Evolutionary conservation across 345 rosid species (phyloP).

Genomic region (Laguncularia racemosa): DNA sequence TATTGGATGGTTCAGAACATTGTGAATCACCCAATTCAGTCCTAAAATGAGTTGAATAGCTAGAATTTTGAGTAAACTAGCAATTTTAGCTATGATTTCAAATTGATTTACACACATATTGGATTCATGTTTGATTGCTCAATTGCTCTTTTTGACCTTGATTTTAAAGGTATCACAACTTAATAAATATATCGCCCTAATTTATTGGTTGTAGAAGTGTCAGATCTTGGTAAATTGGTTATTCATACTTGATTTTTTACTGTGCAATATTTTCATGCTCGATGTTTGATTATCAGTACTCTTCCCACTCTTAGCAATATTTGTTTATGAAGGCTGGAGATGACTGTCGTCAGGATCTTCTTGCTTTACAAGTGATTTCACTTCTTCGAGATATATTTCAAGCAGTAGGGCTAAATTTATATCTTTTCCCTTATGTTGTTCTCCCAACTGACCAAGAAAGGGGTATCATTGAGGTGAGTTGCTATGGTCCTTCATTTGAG

Average conservation of each 20-base stretch:
- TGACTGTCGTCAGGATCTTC: constrained; percentile 99
- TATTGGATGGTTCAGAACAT: too few relatives aligned
- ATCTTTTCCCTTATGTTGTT: constrained; percentile 95
- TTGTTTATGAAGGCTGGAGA: constrained; percentile 79
- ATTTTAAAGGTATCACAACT: too few relatives aligned
- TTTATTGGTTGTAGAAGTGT: too few relatives aligned
- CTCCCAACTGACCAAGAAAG: constrained; percentile 96
- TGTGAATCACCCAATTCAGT: too few relatives aligned
- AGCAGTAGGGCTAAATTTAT: constrained; percentile 81
- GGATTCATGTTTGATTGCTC: too few relatives aligned
- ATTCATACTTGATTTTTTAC: not conserved
- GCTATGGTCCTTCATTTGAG: not conserved
- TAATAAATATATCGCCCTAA: too few relatives aligned
- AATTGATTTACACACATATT: too few relatives aligned
- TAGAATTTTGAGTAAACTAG: too few relatives aligned
- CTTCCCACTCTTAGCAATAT: constrained; percentile 6
- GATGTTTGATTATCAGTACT: not conserved
- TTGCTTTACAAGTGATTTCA: constrained; percentile 96
- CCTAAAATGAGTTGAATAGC: too few relatives aligned
- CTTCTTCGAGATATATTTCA: constrained; percentile 86
- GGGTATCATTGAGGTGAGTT: constrained; percentile 90
- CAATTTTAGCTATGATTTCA: too few relatives aligned
- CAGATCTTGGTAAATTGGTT: too few relatives aligned
- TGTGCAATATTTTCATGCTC: not conserved
- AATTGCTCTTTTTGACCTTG: too few relatives aligned